Base-by-base conservation (phyloP, 139 green algal species). In the Desmodesmus armatus region DNA sequence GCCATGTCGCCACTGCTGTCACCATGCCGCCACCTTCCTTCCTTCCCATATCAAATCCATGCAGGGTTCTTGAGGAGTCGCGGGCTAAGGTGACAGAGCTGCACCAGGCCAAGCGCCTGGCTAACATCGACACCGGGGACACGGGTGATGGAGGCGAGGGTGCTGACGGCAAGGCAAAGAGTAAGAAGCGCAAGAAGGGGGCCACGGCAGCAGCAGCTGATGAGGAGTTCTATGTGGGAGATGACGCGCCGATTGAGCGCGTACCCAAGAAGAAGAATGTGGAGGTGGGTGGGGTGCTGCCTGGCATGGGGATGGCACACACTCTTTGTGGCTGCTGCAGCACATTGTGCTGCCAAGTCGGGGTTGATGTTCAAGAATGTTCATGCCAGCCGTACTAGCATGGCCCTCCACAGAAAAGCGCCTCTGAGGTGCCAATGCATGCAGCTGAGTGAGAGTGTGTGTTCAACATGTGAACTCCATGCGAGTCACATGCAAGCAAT, bases 241-340 rank as follows among this genome's bases (percentile, higher is more conserved):
- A 82, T 72, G 55, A 53, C 7, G 37, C 71, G 55, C 76, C 76
- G 15, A 82, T 82, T 82, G 76, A 82, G 76, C 60, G 76, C 25
- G 21, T 82, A 27, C 76, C 53, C 0, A 82, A 82, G 76, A 37
- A 9, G 25, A 66, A 66, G 33, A 55, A 63, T 47, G 41, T 65
- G 11, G 19, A 62, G 78, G 78, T 72, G 62, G 11, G 44, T 5
- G 53, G n/a, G 23, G 15, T 40, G 23, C 25, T 40, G 40, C 40
- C 3, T 40, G 66, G 35, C 13, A 33, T 6, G 23, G 25, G 13
- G 58, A 23, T 0, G 23, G 15, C 23, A n/a, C 3, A 0, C 0
- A 27, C 6, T 19, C 58, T 35, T 2, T n/a, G 25, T 35, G 58
- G 17, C 15, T 35, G 0, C 25, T 19, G 2, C 3, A 67, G 23